Percentiles rank a stretch among this genome's conserved stretches.
phyloP scores from a whole-genome alignment of 2,329 filamentous ascomycete genomes.

The Talaromyces sp. region DNA sequence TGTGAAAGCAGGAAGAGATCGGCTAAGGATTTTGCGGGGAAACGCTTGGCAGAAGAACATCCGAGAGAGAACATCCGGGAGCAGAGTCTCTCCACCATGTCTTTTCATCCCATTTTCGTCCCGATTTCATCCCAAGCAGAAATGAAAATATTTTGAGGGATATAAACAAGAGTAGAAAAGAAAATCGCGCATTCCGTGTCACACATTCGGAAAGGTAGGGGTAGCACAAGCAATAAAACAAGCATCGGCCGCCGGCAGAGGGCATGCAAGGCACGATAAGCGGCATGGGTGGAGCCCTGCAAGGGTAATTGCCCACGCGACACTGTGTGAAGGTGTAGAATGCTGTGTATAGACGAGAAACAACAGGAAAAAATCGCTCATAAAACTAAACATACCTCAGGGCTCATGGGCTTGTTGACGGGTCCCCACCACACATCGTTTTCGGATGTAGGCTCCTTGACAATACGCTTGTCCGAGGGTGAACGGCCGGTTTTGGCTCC shows the following conservation, averaged over 20 bases:
- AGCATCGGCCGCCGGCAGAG: constrained; percentile 25
- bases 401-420: constrained; percentile 97
- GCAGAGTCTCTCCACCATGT: background rate
- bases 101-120: no score
- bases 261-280: constrained; percentile 19
- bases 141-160: background rate
- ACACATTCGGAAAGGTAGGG: background rate
- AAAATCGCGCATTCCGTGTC: constrained; percentile 20
- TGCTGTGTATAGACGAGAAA: constrained; percentile 8
- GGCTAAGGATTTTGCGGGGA: constrained; percentile 23
- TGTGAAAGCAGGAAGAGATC: constrained; percentile 15
- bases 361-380: constrained; percentile 17
- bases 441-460: constrained; percentile 85
- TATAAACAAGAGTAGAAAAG: background rate
- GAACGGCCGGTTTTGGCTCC: constrained; percentile 97
- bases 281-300: constrained; percentile 19
- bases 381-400: constrained; percentile 69
- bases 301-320: constrained; percentile 23
- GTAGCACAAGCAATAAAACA: constrained; percentile 21
- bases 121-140: background rate
- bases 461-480: constrained; percentile 94
- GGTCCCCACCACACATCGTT: constrained; percentile 98
- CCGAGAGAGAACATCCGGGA: background rate
- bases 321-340: constrained; percentile 15
- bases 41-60: constrained; percentile 9